Conservation (phyloP, 2,329 filamentous ascomycete species). For the Aureobasidium sp. region DNA sequence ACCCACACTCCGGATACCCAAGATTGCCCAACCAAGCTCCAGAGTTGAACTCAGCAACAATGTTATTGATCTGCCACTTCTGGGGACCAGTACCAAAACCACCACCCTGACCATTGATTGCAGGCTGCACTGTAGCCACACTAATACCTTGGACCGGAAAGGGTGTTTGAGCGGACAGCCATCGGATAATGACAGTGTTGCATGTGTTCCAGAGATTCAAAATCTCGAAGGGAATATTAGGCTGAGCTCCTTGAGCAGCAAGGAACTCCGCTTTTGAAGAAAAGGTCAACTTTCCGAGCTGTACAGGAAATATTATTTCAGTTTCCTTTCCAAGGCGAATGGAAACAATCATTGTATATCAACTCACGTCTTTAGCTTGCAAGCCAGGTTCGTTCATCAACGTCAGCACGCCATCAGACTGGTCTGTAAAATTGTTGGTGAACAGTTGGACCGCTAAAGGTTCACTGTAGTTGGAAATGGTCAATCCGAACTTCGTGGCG, state of each 20-base stretch:
- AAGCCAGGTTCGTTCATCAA: conserved; percentile 20
- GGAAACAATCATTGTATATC: too few species aligned
- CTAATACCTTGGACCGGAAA: conserved; percentile 21
- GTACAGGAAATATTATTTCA: too few species aligned
- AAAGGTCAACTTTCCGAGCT: conserved; percentile 20
- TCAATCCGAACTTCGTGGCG: conserved; percentile 23
- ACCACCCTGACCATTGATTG: not conserved
- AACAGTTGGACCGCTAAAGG: conserved; percentile 22
- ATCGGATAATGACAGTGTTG: conserved; percentile 25
- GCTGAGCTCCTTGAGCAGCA: conserved; percentile 26
- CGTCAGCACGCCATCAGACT: conserved; percentile 28
- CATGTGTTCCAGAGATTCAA: conserved; percentile 25
- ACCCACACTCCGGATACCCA: conserved; percentile 6
- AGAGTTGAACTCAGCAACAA: conserved; percentile 31
- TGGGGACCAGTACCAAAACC: not conserved
- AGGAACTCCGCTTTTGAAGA: conserved; percentile 22
- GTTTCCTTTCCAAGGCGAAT: too few species aligned
- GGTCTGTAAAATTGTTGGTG: conserved; percentile 25
- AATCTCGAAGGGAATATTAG: conserved; percentile 26
- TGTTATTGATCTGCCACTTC: conserved; percentile 27
- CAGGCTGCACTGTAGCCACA: not conserved
- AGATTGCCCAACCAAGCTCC: conserved; percentile 25
- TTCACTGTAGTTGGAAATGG: conserved; percentile 25
- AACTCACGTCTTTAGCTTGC: not conserved
- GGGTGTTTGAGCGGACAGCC: conserved; percentile 23